Percentiles rank a stretch among this genome's conserved stretches.
Conservation (phyloP, 176 grass and related monocot genomes). For the Dactylis glomerata region DNA sequence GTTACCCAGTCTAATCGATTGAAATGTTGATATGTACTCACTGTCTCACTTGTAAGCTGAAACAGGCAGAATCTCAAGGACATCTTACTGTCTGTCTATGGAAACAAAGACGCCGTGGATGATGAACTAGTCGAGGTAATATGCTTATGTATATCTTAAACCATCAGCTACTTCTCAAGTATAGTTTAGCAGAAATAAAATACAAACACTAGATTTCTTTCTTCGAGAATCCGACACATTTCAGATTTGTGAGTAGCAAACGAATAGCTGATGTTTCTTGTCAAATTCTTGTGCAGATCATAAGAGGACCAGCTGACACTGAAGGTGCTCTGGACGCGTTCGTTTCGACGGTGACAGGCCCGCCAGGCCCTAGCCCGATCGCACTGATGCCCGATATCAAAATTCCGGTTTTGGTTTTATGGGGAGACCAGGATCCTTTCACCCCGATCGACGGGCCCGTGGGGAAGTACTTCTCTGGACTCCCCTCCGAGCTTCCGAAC, state of each 20-base stretch:
- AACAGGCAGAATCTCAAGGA: slow-evolving; percentile 73
- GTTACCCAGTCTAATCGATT: not conserved
- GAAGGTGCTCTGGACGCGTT: slow-evolving; percentile 84
- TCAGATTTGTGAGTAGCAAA: not conserved
- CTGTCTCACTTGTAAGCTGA: not conserved
- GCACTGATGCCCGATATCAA: slow-evolving; percentile 61
- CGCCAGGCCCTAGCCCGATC: slow-evolving; percentile 67
- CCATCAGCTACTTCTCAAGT: not conserved
- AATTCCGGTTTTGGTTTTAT: slow-evolving; percentile 74
- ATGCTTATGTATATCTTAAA: not conserved
- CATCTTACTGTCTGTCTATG: slow-evolving; percentile 67
- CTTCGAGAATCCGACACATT: not conserved
- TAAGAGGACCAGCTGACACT: slow-evolving; percentile 57
- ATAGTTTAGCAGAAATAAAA: not conserved
- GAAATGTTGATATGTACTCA: not conserved
- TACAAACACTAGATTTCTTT: not conserved
- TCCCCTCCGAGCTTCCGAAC: slow-evolving; percentile 56
- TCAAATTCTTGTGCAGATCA: slow-evolving; percentile 48
- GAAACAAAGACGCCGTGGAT: slow-evolving; percentile 76
- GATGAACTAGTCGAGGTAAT: slow-evolving; percentile 69
- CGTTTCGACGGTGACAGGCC: slow-evolving; percentile 86
- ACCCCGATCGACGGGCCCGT: slow-evolving; percentile 88
- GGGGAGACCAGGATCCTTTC: slow-evolving; percentile 85
- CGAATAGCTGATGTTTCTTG: not conserved
- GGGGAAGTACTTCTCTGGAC: slow-evolving; percentile 71